Base-by-base conservation (phyloP, 2,329 filamentous ascomycete species). In the Trichoderma gracile region DNA sequence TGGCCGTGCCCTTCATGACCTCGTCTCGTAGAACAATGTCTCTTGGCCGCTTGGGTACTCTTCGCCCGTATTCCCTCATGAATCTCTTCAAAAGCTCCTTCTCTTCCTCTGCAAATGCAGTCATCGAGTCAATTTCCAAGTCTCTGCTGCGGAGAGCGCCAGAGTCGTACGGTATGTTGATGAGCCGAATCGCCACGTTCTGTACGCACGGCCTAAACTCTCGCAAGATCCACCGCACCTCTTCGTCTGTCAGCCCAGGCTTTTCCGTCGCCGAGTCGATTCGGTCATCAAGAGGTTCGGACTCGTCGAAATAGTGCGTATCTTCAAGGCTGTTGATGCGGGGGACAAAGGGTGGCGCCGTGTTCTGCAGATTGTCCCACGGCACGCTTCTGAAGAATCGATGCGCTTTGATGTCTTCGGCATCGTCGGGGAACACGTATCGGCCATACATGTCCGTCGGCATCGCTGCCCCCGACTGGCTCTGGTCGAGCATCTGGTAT, bases 261-360 rank as follows among this genome's bases (percentile, higher is more conserved):
- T 71, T 72, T 1, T 78, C 77, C 1, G 76, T 74, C 3, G 78
- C 74, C 6, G 82, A 84, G 30, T 82, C 80, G 2, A 84, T 81
- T 80, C 82, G 81, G 70, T 90, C 87, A 40, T 84, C 86, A 58
- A 94, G 86, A 30, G 89, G 82, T 46, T 91, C 87, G 68, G 92
- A 91, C 56, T 93, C 89, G 65, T 97, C 91, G 72, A 98, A 98
- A 74, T 97, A 98, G 71, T 90, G 91, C 1, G 93, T 95, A 73
- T 93, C 90, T 58, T 90, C 88, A 68, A 82, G 79, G 33, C 81
- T 80, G 45, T 81, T 81, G 25, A 97, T 87, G 10, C 86, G 83
- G 0, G 94, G 94, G 0, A 96, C 80, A 71, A 96, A 94, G 0
- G 93, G 93, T 0, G 94, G 93, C 9, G 80, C 80, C 63, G 86